phyloP scores from a whole-genome alignment of 139 green algal genomes.

The Trebouxia sp. region DNA sequence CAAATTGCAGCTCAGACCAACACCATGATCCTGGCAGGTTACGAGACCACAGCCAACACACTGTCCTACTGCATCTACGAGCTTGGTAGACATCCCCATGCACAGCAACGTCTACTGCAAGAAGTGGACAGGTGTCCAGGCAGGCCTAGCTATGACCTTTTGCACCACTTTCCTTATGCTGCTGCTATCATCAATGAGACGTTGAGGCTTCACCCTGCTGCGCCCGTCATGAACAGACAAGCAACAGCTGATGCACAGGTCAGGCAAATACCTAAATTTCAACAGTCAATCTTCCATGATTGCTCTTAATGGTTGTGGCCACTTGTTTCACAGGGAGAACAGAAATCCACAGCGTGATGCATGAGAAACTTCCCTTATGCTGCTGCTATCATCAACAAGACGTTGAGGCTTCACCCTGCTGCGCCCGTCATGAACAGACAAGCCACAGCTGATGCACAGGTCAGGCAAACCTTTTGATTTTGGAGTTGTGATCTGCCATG shows the following conservation, averaged over 20 bases:
- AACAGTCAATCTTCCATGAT: no score
- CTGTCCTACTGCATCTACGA: constrained; percentile 32
- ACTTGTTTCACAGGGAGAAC: no score
- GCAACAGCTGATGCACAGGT: not conserved
- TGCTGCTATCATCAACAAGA: constrained; percentile 39
- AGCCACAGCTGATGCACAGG: not conserved
- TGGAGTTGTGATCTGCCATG: no score
- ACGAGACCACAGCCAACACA: constrained; percentile 36
- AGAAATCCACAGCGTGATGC: no score
- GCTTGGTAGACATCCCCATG: constrained; percentile 35
- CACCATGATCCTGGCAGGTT: constrained; percentile 37
- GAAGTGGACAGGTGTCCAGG: constrained; percentile 34
- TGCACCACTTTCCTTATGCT: constrained; percentile 35
- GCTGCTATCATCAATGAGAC: constrained; percentile 42
- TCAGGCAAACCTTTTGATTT: not conserved
- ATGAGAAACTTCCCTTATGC: constrained; percentile 42
- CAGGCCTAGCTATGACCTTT: constrained; percentile 24
- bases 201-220: constrained; percentile 40
- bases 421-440: not conserved
- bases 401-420: constrained; percentile 39
- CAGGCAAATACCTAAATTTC: not conserved
- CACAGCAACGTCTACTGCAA: constrained; percentile 29
- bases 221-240: not conserved
- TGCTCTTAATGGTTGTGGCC: no score
- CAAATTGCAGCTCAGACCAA: constrained; percentile 43